Evolutionary conservation across 768 basidiomycete species (phyloP).

Genomic region (Trametes elegans): DNA sequence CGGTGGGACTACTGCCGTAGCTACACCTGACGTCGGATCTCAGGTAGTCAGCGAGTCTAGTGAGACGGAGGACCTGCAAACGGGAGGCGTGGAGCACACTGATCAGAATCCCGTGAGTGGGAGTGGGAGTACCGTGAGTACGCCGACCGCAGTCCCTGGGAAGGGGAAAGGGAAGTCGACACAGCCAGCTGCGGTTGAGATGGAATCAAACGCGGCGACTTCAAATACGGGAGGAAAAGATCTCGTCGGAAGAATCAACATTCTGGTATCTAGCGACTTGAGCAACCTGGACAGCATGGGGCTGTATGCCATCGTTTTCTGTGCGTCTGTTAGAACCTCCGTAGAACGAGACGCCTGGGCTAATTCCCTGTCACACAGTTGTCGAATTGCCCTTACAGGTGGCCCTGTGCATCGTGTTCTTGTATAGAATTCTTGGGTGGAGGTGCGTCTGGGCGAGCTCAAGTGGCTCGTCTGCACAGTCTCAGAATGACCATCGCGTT

Average conservation of each 20-base stretch:
- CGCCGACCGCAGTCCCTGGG: too few relatives aligned
- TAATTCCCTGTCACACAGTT: too few relatives aligned
- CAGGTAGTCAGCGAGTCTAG: neutral
- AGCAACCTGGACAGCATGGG: constrained; percentile 17
- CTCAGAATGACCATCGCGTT: neutral
- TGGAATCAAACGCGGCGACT: too few relatives aligned
- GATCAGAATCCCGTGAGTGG: too few relatives aligned
- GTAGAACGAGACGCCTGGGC: too few relatives aligned
- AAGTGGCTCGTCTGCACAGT: neutral
- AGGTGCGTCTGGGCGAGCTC: constrained; percentile 28
- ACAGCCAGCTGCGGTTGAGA: too few relatives aligned
- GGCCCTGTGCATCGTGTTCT: constrained; percentile 37
- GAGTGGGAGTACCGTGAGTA: too few relatives aligned
- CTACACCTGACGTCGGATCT: constrained; percentile 22
- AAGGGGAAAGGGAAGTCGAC: too few relatives aligned
- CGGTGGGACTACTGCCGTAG: constrained; percentile 19
- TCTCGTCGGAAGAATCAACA: constrained; percentile 76
- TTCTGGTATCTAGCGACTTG: constrained; percentile 66
- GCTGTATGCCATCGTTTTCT: constrained; percentile 1
- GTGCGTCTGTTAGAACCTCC: too few relatives aligned
- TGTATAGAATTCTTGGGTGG: constrained; percentile 53
- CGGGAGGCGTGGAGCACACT: neutral
- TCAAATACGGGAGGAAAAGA: constrained; percentile 40
- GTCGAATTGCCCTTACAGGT: constrained; percentile 35
- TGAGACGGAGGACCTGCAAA: neutral